These are phyloP conservation scores for Clausena lansium DNA, from an alignment of 345 rosid genomes.

Conservation along the genomic window DNA sequence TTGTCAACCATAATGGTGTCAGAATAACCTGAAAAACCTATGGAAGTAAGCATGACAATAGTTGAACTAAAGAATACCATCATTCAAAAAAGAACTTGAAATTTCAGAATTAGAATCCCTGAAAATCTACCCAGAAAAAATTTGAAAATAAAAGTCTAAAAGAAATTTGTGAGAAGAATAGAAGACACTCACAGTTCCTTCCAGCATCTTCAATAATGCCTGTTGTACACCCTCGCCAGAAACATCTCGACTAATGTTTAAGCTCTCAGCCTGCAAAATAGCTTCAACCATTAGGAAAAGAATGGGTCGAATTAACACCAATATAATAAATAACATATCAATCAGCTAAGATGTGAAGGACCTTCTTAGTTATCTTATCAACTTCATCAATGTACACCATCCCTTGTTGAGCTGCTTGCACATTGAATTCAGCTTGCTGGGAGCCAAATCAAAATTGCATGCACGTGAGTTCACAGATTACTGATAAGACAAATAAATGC, in stretches of 20 bases:
- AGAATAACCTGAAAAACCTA: constrained; percentile 9
- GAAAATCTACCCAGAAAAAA: not conserved
- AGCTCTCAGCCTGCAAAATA: constrained; percentile 80
- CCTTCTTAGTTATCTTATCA: constrained; percentile 97
- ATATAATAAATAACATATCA: not conserved
- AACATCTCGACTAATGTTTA: constrained; percentile 92
- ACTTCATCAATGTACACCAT: constrained; percentile 96
- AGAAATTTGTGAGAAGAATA: not conserved
- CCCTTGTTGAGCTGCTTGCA: constrained; percentile 96
- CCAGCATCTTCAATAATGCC: constrained; percentile 89
- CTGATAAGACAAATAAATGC: not conserved
- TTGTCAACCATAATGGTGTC: not conserved
- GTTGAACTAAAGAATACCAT: not conserved
- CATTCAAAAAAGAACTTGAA: not conserved
- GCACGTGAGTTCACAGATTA: constrained; percentile 1
- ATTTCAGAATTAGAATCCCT: not conserved
- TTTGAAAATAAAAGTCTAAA: not conserved
- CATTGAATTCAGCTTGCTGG: constrained; percentile 87
- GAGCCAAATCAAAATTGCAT: constrained; percentile 22
- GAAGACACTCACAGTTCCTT: constrained; percentile 85
- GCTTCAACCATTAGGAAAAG: constrained; percentile 5
- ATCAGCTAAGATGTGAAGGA: constrained; percentile 16
- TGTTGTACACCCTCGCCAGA: constrained; percentile 99
- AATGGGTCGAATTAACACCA: not conserved
- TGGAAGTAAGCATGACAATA: not conserved